Base-by-base conservation (phyloP, 495 filamentous ascomycete genomes). In the Tuber aestivum region DNA sequence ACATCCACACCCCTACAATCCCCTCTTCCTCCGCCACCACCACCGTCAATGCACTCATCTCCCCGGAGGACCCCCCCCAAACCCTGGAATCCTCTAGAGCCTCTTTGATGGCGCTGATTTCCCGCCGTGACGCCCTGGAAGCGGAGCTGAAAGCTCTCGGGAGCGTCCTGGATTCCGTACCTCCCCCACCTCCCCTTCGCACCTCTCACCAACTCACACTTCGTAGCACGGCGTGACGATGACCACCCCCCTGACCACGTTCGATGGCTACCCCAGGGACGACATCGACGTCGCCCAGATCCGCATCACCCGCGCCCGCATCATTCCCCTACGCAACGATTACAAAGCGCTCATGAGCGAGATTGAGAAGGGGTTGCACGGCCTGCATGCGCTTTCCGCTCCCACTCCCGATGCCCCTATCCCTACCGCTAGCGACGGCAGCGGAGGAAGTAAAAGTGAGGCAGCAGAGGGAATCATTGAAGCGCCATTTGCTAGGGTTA, bases 221-320 rank as follows among this genome's bases (percentile, higher is more conserved):
- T 21, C 20, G 70, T 77, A 97, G 95, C 95, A 98, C 84, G 90
- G 91, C 61, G 95, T 97, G 69, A 91, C 91, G 76, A 98, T 99
- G 96, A 92, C 90, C 83, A 97, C 96, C 4, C 86, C 88, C 68
- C 86, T 99, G 70, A 92, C 92, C 6, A 97, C 96, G 3, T 90
- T 91, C 73, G 96, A 99, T 85, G 96, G 95, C 71, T 99, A 92
- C 83, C 96, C 96, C 44, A 89, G 96, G 80, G 90, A 91, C 77
- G 96, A 99, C 84, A 90, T 99, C 74, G 96, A 99, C 83, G 91
- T 99, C 77, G 92, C 96, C 42, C 94, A 97, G 85, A 96, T 99
- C 81, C 93, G 96, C 68, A 96, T 93, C 16, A 97, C 94, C 23
- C 87, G 96, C 81, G 88, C 94, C 10, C 91, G 93, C 41, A 97